Base-by-base conservation (phyloP, 805 yeast species). In the Monosporozyma unispora region DNA sequence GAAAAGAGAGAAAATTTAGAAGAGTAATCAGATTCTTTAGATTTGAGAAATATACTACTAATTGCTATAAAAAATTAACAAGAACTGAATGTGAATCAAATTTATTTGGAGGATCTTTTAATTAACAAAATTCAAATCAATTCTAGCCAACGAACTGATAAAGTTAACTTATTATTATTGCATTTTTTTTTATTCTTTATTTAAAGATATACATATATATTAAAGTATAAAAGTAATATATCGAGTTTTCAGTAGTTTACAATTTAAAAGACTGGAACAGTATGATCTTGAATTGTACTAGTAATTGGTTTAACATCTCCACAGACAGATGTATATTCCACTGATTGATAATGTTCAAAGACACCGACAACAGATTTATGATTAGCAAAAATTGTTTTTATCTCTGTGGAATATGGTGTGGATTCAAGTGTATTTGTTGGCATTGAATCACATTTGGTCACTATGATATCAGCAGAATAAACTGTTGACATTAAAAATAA, bases 261-360 rank as follows among this genome's bases (percentile, higher is more conserved):
- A 12, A 6, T 41, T 27, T 28, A 42, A 18, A 42, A 43, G 29
- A 29, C 12, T 6, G 38, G 29, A 19, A 43, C 38, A 8, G 33
- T 42, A 16, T 27, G n/a, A n/a, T 27, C 21, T 16, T 37, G 16
- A 7, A 18, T 16, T 8, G 29, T 14, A 16, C 21, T 25, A 7
- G 44, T 3, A n/a, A 21, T 23, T 28, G 35, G 27, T 14, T 10
- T 23, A 21, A n/a, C 14, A 22, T 4, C 33, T 14, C 31, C 55
- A 46, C 68, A 64, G 38, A 52, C 46, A n/a, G 57, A 52, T 16
- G 56, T 55, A 46, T 53, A 60, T 19, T 57, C 58, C 5, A 62
- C 50, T 3, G 62, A 55, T n/a, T 48, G 52, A 49, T 57, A 63
- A 44, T 53, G 54, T 45, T 58, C 61, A 31, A 56, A 46, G 4